Evolutionary conservation across 768 basidiomycete genomes (phyloP).

Genomic region (Russula compacta): DNA sequence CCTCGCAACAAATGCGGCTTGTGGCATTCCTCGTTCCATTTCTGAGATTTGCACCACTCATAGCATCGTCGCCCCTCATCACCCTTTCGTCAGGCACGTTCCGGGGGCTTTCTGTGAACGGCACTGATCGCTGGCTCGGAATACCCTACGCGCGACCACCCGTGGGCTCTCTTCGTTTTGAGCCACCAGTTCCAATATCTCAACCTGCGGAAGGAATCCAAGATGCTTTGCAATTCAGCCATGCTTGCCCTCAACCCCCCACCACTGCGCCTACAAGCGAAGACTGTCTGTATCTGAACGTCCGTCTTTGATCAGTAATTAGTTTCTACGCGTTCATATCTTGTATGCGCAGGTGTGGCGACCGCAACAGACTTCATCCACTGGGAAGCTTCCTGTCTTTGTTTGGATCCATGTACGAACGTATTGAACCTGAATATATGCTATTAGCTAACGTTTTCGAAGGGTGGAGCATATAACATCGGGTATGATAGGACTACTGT

Average conservation of each 20-base stretch:
- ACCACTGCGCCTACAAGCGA: conserved; percentile 38
- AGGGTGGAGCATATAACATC: conserved; percentile 43
- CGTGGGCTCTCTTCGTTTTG: conserved; percentile 46
- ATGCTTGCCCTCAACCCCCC: conserved; percentile 45
- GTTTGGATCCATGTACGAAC: conserved; percentile 30
- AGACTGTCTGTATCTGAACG: conserved; percentile 50
- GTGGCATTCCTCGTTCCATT: background rate
- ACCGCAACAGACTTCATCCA: conserved; percentile 21
- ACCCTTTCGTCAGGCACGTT: conserved; percentile 37
- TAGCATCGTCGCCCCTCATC: conserved; percentile 27
- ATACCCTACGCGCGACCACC: conserved; percentile 54
- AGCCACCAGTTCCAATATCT: conserved; percentile 39
- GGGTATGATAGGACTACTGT: conserved; percentile 31
- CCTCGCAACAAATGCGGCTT: background rate
- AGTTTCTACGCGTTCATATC: background rate
- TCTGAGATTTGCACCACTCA: background rate
- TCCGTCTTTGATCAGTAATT: conserved; percentile 18
- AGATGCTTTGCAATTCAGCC: conserved; percentile 41
- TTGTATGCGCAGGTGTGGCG: conserved; percentile 24
- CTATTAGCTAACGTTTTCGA: background rate
- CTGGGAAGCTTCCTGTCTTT: conserved; percentile 26
- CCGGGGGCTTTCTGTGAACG: conserved; percentile 37
- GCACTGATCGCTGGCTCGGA: conserved; percentile 49
- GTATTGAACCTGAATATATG: background rate
- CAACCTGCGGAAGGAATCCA: conserved; percentile 26